These are phyloP conservation scores for Kluyveromyces starmeri DNA, from an alignment of 805 yeast genomes.

Conservation along the genomic window DNA sequence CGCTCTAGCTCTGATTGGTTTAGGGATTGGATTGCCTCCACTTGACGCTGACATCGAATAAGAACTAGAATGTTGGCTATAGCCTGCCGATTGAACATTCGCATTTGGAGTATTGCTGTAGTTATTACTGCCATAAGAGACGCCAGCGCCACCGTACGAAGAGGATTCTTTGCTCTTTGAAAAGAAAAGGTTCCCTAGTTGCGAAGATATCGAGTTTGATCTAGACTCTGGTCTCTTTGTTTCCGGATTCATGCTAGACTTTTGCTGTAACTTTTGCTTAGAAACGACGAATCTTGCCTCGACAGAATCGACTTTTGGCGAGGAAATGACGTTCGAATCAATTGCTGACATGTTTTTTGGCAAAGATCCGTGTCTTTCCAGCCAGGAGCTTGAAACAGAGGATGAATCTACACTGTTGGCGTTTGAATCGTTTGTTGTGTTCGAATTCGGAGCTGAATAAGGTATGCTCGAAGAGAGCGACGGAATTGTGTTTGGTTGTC, in stretches of 20 bases:
- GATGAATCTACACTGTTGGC: conserved; percentile 21
- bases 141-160: conserved; percentile 6
- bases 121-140: conserved; percentile 5
- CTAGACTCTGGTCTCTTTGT: conserved; percentile 19
- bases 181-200: conserved; percentile 28
- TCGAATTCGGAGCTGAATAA: conserved; percentile 64
- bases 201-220: conserved; percentile 29
- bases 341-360: conserved; percentile 36
- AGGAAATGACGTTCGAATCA: conserved; percentile 55
- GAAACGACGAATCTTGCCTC: conserved; percentile 83
- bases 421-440: conserved; percentile 21
- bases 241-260: conserved; percentile 19
- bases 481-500: conserved; percentile 19
- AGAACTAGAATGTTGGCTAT: conserved; percentile 9
- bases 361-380: conserved; percentile 29
- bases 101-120: conserved; percentile 3
- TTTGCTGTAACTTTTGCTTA: conserved; percentile 45
- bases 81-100: conserved; percentile 13
- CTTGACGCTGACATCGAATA: background rate
- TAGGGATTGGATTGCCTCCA: conserved; percentile 21
- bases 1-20: conserved; percentile 29
- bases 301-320: conserved; percentile 63
- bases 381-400: conserved; percentile 28
- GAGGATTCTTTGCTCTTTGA: conserved; percentile 15
- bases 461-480: conserved; percentile 57